Evolutionary conservation across 139 green algal species (phyloP).

Genomic region (Pseudopediastrum boryanum): DNA sequence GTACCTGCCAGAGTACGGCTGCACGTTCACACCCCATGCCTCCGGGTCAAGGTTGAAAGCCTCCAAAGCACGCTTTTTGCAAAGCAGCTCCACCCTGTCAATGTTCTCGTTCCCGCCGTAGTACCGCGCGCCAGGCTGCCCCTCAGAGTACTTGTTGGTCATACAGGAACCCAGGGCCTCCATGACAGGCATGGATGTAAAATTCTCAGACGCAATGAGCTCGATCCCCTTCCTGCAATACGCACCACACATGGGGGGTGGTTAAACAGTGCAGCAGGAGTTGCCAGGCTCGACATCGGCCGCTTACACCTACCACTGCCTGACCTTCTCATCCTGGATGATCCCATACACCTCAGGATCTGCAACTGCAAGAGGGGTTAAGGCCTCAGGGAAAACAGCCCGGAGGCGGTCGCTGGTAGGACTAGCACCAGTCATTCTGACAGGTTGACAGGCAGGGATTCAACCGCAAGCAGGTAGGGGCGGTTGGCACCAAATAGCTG

Average conservation of each 20-base stretch:
- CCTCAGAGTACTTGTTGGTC: slow-evolving; percentile 99
- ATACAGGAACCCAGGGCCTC: slow-evolving; percentile 94
- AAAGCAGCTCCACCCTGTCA: slow-evolving; percentile 73
- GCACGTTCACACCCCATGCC: slow-evolving; percentile 97
- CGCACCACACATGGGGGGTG: not conserved
- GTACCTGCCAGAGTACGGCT: slow-evolving; percentile 94
- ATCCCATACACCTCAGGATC: slow-evolving; percentile 91
- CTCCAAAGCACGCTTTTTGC: slow-evolving; percentile 87
- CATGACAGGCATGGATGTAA: slow-evolving; percentile 93
- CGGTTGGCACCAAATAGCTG: no score
- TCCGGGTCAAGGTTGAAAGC: slow-evolving; percentile 85
- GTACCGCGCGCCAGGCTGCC: slow-evolving; percentile 92
- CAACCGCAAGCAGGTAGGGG: no score
- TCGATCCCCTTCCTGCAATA: slow-evolving; percentile 91
- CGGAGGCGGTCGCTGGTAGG: no score
- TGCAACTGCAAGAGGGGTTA: slow-evolving; percentile 71
- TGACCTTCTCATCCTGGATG: slow-evolving; percentile 92
- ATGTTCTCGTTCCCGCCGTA: slow-evolving; percentile 98
- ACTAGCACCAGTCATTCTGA: no score
- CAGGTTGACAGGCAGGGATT: no score
- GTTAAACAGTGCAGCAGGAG: not conserved
- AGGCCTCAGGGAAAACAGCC: slow-evolving; percentile 84
- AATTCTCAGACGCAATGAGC: slow-evolving; percentile 98
- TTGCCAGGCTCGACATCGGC: not conserved
- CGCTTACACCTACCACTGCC: slow-evolving; percentile 81